Base-by-base conservation (phyloP, 768 basidiomycete genomes). In the Nidularia sp. region DNA sequence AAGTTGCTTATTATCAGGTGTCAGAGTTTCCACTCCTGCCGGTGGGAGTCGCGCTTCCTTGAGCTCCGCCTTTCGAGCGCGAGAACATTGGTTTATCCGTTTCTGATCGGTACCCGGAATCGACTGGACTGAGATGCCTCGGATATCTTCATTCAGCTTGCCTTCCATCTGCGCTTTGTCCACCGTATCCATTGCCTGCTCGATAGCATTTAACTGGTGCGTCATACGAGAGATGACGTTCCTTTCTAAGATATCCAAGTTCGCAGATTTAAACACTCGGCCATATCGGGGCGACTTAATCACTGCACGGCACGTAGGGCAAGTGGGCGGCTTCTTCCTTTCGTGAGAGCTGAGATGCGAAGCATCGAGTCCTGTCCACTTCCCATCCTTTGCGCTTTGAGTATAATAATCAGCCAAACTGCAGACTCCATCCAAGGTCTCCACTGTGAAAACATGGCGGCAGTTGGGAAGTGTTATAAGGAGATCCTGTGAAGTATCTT, bases 401-500 rank as follows among this genome's bases (percentile, higher is more conserved):
- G 51, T 55, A 60, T 89, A 89, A 58, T 76, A 84, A 3, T 78
- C 73, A 0, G 48, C 45, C 64, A 89, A 70, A 10, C 66, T 60
- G 55, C 78, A 81, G 42, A 74, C 68, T 0, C 85, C 86, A 56
- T 90, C 87, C 15, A 90, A 70, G 0, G 84, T 85, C 61, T 86
- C 86, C 12, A 86, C 78, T 0, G 88, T 88, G 62, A 90, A 88
- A 2, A 77, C 65, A 62, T 90, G 88, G 0, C 75, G 56, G 60
- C 88, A 89, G 13, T 67, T 67, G 0, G 80, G 80, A 41, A 87
- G 71, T 1, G 85, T 84, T 58, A 88, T 83, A 48, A 83, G 58
- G 8, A 82, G 77, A 53, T 81, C 79, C 32, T 80, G 46, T 2
- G 67, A 63, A 3, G 61, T 69, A 10, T 55, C 47, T 13, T 44